These are phyloP conservation scores for Nicotiana undulata DNA, from an alignment of 257 asterid species.

Conservation along the genomic window DNA sequence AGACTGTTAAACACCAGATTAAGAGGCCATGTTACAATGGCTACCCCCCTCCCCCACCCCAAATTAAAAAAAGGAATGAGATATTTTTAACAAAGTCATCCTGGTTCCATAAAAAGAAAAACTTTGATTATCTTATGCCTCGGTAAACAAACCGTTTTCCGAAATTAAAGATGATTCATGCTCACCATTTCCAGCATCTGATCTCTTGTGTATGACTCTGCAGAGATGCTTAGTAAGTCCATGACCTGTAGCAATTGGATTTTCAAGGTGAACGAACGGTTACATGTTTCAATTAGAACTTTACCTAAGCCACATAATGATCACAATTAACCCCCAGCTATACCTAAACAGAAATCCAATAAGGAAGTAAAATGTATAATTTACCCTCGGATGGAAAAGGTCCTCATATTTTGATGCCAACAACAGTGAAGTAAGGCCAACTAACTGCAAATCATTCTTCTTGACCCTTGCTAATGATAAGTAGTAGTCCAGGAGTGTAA, in stretches of 20 bases:
- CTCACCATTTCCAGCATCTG: slow-evolving; percentile 87
- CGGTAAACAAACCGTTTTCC: not conserved
- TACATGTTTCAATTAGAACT: not conserved
- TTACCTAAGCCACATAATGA: not conserved
- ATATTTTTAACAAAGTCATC: not conserved
- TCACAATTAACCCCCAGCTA: not conserved
- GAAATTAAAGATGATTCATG: not conserved
- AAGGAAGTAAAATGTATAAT: slow-evolving; percentile 14
- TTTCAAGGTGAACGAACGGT: not conserved
- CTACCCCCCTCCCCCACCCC: not conserved
- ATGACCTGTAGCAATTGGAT: slow-evolving; percentile 40
- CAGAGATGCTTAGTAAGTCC: slow-evolving; percentile 79
- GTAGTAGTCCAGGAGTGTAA: slow-evolving; percentile 67
- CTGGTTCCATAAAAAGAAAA: not conserved
- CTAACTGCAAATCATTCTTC: slow-evolving; percentile 80
- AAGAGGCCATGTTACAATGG: not conserved
- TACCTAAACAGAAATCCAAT: not conserved
- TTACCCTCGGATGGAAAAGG: slow-evolving; percentile 96
- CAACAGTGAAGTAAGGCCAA: slow-evolving; percentile 88
- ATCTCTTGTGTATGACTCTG: slow-evolving; percentile 70
- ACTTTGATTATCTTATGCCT: not conserved
- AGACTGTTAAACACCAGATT: not conserved
- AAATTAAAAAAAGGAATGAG: not conserved
- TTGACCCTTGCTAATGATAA: slow-evolving; percentile 53
- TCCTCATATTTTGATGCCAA: slow-evolving; percentile 97